Conservation (phyloP, 371 early-diverging fungal species). For the Mortierella sp. region DNA sequence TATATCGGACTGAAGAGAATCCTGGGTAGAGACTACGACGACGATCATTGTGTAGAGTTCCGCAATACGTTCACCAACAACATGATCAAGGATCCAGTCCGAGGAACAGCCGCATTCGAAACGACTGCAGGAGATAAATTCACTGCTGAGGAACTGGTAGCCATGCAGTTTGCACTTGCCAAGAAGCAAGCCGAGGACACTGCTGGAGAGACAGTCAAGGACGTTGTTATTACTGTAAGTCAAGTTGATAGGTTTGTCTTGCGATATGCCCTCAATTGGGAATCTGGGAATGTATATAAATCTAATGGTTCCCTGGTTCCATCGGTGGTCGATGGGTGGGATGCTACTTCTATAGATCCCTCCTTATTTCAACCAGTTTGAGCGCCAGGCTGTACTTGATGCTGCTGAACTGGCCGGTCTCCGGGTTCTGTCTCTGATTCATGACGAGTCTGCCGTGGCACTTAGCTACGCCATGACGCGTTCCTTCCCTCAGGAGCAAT, state of each 20-base stretch:
- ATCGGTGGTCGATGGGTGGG: too few species aligned
- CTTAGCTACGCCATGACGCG: constrained; percentile 90
- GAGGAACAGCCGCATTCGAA: constrained; percentile 77
- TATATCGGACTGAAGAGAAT: constrained; percentile 86
- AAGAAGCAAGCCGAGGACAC: constrained; percentile 83
- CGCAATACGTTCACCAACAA: constrained; percentile 76
- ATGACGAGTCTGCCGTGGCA: constrained; percentile 95
- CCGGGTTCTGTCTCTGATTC: constrained; percentile 83
- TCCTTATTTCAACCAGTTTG: constrained; percentile 87
- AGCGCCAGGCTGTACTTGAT: constrained; percentile 94
- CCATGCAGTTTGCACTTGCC: constrained; percentile 93
- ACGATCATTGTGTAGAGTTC: constrained; percentile 75
- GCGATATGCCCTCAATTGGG: too few species aligned
- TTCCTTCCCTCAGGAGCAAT: constrained; percentile 75
- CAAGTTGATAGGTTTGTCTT: too few species aligned
- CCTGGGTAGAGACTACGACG: constrained; percentile 80
- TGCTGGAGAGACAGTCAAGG: constrained; percentile 82
- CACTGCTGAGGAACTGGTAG: constrained; percentile 90
- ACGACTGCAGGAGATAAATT: constrained; percentile 57
- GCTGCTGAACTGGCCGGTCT: constrained; percentile 94
- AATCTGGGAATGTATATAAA: too few species aligned
- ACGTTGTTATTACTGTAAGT: constrained; percentile 90
- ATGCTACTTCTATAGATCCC: constrained; percentile 78
- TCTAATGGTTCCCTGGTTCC: too few species aligned
- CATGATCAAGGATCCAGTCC: constrained; percentile 74